Evolutionary conservation across 1,139 yeast species (phyloP).

Genomic region (Candida smagusa): DNA sequence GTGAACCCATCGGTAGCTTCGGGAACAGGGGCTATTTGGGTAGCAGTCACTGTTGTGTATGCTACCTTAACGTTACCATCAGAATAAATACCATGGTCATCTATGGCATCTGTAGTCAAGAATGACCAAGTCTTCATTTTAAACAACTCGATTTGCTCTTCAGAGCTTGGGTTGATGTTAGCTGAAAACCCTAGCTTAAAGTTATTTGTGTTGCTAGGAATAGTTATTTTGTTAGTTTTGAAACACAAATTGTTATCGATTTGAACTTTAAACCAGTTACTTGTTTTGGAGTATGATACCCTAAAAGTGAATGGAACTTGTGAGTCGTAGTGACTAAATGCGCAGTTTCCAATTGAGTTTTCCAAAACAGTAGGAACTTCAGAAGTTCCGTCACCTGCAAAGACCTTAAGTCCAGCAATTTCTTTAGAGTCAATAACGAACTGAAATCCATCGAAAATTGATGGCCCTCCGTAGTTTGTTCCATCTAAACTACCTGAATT

Average conservation of each 20-base stretch:
- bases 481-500: slow-evolving; percentile 22
- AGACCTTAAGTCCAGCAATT: slow-evolving; percentile 53
- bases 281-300: slow-evolving; percentile 49
- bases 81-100: slow-evolving; percentile 55
- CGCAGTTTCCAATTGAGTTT: slow-evolving; percentile 54
- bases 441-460: slow-evolving; percentile 58
- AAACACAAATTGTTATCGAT: slow-evolving; percentile 69
- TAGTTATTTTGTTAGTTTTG: slow-evolving; percentile 51
- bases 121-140: slow-evolving; percentile 52
- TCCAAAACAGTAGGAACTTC: slow-evolving; percentile 12
- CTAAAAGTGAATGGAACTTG: slow-evolving; percentile 69
- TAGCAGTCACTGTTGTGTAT: slow-evolving; percentile 14
- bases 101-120: slow-evolving; percentile 52
- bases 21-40: slow-evolving; percentile 1
- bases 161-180: slow-evolving; percentile 28
- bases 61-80: slow-evolving; percentile 37
- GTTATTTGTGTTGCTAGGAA: slow-evolving; percentile 28
- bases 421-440: slow-evolving; percentile 48
- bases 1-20: slow-evolving; percentile 4
- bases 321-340: slow-evolving; percentile 58
- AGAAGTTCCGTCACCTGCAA: slow-evolving; percentile 53
- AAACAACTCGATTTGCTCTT: slow-evolving; percentile 60
- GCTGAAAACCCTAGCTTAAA: slow-evolving; percentile 56
- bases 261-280: slow-evolving; percentile 55
- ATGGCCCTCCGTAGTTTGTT: slow-evolving; percentile 44